Conservation (phyloP, 192 early-diverging fungal species). For the Oehlia diaphana region DNA sequence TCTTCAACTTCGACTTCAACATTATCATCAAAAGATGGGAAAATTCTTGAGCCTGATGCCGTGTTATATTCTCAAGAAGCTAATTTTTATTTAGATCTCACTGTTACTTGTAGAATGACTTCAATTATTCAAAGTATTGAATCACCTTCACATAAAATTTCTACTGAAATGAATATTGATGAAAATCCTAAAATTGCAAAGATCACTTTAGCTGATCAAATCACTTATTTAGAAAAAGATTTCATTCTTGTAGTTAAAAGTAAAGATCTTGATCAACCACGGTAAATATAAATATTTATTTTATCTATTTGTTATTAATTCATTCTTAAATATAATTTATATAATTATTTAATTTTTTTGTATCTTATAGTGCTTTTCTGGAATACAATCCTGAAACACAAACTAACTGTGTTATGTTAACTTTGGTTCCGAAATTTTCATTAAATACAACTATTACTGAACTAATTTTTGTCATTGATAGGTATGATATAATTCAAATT, state of each 20-base stretch:
- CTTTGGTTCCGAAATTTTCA: slow-evolving; percentile 44
- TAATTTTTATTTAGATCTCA: slow-evolving; percentile 22
- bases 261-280: slow-evolving; percentile 37
- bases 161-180: slow-evolving; percentile 28
- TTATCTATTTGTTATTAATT: background rate
- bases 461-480: slow-evolving; percentile 45
- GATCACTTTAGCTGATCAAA: slow-evolving; percentile 15
- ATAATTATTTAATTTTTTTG: background rate
- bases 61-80: background rate
- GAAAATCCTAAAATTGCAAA: slow-evolving; percentile 27
- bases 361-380: slow-evolving; percentile 29
- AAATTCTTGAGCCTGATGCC: slow-evolving; percentile 9
- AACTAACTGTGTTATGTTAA: slow-evolving; percentile 40
- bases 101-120: slow-evolving; percentile 31
- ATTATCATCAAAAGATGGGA: background rate
- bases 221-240: slow-evolving; percentile 40
- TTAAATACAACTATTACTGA: slow-evolving; percentile 31
- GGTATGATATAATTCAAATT: slow-evolving; percentile 26
- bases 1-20: background rate
- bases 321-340: background rate
- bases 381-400: slow-evolving; percentile 39
- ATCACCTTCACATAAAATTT: slow-evolving; percentile 50
- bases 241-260: slow-evolving; percentile 43
- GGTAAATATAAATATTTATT: background rate
- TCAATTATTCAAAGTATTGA: slow-evolving; percentile 39